phyloP scores from a whole-genome alignment of 2,329 filamentous ascomycete species.

The Sclerotiophoma versabilis region DNA sequence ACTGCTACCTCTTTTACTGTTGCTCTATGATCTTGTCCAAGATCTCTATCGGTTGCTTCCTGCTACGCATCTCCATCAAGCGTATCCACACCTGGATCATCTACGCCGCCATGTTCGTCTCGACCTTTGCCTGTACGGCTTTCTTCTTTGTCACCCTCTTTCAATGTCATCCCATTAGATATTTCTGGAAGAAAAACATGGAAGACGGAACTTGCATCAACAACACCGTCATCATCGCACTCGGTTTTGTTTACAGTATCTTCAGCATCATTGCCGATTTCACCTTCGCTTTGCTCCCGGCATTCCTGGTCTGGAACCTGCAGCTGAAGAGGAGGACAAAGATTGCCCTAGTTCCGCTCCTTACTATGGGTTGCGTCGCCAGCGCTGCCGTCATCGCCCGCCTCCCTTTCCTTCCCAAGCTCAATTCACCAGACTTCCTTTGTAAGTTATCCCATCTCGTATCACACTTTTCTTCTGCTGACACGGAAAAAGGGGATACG shows the following conservation, averaged over 20 bases:
- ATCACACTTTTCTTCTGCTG: background rate
- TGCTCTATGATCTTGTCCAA: slow-evolving; percentile 44
- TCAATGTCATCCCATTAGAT: slow-evolving; percentile 59
- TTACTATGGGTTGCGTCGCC: slow-evolving; percentile 59
- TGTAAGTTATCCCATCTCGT: slow-evolving; percentile 23
- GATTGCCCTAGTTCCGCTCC: slow-evolving; percentile 55
- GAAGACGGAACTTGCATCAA: slow-evolving; percentile 53
- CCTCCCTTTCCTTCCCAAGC: slow-evolving; percentile 37
- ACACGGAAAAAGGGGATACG: slow-evolving; percentile 36
- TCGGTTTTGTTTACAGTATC: slow-evolving; percentile 57
- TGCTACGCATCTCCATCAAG: slow-evolving; percentile 41
- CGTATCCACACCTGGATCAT: slow-evolving; percentile 48
- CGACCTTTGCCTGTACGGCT: slow-evolving; percentile 45
- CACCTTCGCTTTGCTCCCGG: slow-evolving; percentile 58
- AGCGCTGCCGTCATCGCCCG: slow-evolving; percentile 45
- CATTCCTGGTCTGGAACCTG: slow-evolving; percentile 59
- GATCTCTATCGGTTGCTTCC: slow-evolving; percentile 43
- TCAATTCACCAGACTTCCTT: slow-evolving; percentile 43
- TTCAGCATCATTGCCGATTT: slow-evolving; percentile 58
- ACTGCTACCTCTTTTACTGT: slow-evolving; percentile 45
- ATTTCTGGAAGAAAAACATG: slow-evolving; percentile 56
- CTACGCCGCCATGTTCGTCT: slow-evolving; percentile 47
- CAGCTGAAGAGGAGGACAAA: slow-evolving; percentile 60
- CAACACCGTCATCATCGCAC: slow-evolving; percentile 48
- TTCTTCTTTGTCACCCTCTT: slow-evolving; percentile 59